Base-by-base conservation (phyloP, 2,329 filamentous ascomycete species). In the Calonectria crousiana region DNA sequence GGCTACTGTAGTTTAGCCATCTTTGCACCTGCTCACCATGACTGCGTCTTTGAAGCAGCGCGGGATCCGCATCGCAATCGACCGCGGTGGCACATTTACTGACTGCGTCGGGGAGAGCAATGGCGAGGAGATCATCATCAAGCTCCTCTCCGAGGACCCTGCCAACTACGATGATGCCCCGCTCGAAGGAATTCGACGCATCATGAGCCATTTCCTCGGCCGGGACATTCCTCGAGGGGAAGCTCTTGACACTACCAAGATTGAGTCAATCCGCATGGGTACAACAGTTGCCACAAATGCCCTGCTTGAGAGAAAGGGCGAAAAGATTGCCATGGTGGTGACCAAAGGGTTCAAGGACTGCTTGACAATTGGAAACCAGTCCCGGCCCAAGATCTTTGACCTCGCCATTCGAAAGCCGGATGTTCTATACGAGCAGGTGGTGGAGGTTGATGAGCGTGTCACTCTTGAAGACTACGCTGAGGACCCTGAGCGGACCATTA, bases 221-320 rank as follows among this genome's bases (percentile, higher is more conserved):
- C 89, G 90, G 72, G 93, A 96, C 6, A 95, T 97, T 56, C 94
- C 95, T 4, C 92, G 95, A 62, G 95, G 95, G 32, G 88, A 95
- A 82, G 88, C 94, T 1, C 87, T 98, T 11, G 95, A 98, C 83
- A 98, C 95, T 1, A 91, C 92, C 23, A 87, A 92, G 81, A 97
- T 98, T 79, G 95, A 97, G 79, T 95, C 94, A 70, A 98, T 98
- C 83, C 93, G 96, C 62, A 98, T 98, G 96, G 96, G 96, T 56
- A 98, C 96, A 1, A 98, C 96, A 0, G 95, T 98, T 16, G 96
- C 96, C 13, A 98, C 96, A 0, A 98, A 98, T 84, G 96, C 96
- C 0, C 86, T 98, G 71, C 89, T 98, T 2, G 96, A 98, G 84
- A 89, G 96, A 72, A 98, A 98, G 84, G 96, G 96, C 62, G 95